A percentile compares a stretch with the other conserved stretches of the same genome.
Evolutionary conservation across 306 rosid species (phyloP).

Genomic region (Mimosa pudica): DNA sequence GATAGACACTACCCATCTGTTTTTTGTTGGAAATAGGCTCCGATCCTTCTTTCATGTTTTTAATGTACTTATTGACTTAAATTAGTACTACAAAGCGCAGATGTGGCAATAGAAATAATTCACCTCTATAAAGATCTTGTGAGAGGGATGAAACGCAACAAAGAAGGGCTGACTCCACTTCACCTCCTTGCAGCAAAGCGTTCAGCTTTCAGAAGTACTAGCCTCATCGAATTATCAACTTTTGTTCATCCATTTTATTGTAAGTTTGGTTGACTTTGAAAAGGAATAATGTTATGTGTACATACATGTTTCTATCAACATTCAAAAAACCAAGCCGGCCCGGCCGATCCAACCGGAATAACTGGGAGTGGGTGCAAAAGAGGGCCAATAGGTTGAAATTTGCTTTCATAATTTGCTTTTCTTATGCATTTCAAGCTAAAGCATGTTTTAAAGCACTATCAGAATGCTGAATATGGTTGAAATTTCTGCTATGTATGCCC

Average conservation of each 20-base stretch:
- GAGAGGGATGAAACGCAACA: constrained; percentile 21
- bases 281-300: background rate
- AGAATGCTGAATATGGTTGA: no score
- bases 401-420: background rate
- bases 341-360: no score
- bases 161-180: constrained; percentile 50
- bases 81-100: constrained; percentile 13
- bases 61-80: no score
- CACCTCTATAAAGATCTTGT: constrained; percentile 31
- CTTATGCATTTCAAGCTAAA: background rate
- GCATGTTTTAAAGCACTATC: no score
- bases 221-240: background rate
- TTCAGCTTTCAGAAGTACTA: constrained; percentile 56
- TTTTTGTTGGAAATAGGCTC: no score
- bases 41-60: no score
- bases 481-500: background rate
- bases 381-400: no score
- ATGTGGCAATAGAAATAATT: constrained; percentile 62
- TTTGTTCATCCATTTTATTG: background rate
- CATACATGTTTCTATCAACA: no score
- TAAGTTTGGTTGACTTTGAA: background rate
- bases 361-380: no score
- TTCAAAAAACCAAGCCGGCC: no score
- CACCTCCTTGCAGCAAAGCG: constrained; percentile 58
- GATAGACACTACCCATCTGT: no score